A percentile compares a stretch with the other conserved stretches of the same genome.
These are phyloP conservation scores for Fomitopsis pinicola DNA, from an alignment of 1,284 basidiomycete species.

Conservation along the genomic window DNA sequence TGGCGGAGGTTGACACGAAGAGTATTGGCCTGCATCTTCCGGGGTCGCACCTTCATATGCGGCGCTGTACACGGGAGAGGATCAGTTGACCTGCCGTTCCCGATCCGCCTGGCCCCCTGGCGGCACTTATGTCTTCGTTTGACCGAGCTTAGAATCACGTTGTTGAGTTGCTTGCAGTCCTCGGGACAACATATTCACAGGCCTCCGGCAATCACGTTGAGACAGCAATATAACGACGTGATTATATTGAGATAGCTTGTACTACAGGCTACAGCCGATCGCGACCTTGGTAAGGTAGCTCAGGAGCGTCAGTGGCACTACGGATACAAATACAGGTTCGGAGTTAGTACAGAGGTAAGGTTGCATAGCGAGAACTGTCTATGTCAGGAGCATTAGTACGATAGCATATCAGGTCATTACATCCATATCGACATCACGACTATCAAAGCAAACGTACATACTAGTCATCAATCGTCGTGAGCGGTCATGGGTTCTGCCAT, in stretches of 20 bases:
- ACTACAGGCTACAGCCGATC: neutral
- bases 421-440: neutral
- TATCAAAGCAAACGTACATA: neutral
- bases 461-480: neutral
- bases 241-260: neutral
- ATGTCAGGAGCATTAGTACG: neutral
- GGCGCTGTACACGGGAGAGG: neutral
- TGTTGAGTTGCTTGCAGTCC: neutral
- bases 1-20: slow-evolving; percentile 22
- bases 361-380: neutral
- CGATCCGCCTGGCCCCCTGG: neutral
- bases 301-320: neutral
- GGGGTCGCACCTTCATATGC: slow-evolving; percentile 2
- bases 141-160: neutral
- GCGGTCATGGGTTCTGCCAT: slow-evolving; percentile 1
- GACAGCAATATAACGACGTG: neutral
- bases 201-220: neutral
- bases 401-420: neutral
- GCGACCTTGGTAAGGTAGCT: neutral
- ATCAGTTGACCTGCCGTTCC: slow-evolving; percentile 5
- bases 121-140: neutral
- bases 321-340: neutral
- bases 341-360: neutral
- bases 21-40: neutral
- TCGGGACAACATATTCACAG: neutral